Evolutionary conservation across 805 yeast genomes (phyloP).

Genomic region (Kazachstania africana): DNA sequence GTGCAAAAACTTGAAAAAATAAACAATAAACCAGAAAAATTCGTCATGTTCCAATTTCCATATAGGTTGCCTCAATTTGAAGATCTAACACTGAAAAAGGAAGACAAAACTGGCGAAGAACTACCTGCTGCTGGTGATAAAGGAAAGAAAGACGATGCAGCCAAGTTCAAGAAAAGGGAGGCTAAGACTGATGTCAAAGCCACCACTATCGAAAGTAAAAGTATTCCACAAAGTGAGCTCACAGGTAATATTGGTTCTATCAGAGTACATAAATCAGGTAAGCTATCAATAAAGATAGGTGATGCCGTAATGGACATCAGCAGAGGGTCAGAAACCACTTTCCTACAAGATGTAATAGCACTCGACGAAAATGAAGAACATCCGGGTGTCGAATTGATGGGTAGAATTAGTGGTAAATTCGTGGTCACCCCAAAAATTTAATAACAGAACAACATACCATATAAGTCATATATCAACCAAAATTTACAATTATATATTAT

Average conservation of each 20-base stretch:
- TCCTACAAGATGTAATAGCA: constrained; percentile 62
- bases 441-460: no score
- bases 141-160: constrained; percentile 5
- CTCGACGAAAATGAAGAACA: constrained; percentile 35
- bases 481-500: no score
- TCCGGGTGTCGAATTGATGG: constrained; percentile 36
- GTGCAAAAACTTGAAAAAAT: constrained; percentile 17
- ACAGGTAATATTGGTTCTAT: constrained; percentile 62
- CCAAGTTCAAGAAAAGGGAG: constrained; percentile 5
- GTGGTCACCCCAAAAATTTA: constrained; percentile 44
- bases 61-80: constrained; percentile 27
- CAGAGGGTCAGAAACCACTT: constrained; percentile 56
- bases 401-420: constrained; percentile 43
- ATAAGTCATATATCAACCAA: background rate
- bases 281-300: constrained; percentile 62
- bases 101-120: constrained; percentile 1
- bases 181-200: constrained; percentile 1
- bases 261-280: constrained; percentile 77
- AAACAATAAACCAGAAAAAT: constrained; percentile 25
- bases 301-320: constrained; percentile 55
- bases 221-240: constrained; percentile 6
- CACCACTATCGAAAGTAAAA: constrained; percentile 6
- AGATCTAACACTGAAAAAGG: constrained; percentile 7
- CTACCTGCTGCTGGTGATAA: background rate
- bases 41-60: constrained; percentile 31